A percentile compares a stretch with the other conserved stretches of the same genome.
Evolutionary conservation across 2,329 filamentous ascomycete genomes (phyloP).

Genomic region (Verticillium isaacii): DNA sequence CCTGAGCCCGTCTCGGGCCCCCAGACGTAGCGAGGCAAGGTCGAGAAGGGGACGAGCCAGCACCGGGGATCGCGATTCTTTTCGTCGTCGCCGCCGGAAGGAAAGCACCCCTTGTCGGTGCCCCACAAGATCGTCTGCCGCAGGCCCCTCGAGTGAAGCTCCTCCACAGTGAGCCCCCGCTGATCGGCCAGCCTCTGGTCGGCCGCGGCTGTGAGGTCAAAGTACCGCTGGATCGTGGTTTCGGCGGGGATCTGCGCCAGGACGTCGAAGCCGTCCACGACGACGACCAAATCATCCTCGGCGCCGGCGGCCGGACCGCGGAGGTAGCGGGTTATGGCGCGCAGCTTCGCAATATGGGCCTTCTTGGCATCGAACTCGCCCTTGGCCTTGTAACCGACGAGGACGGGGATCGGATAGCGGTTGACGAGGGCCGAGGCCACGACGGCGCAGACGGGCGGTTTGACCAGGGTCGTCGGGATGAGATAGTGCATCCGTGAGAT

Average conservation of each 20-base stretch:
- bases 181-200: slow-evolving; percentile 16
- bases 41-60: slow-evolving; percentile 15
- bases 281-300: slow-evolving; percentile 15
- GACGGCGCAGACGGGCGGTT: slow-evolving; percentile 12
- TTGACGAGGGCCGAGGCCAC: slow-evolving; percentile 15
- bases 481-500: slow-evolving; percentile 12
- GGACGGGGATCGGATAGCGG: slow-evolving; percentile 15
- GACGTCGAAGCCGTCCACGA: slow-evolving; percentile 18
- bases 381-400: slow-evolving; percentile 16
- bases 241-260: slow-evolving; percentile 17
- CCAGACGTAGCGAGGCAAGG: slow-evolving; percentile 11
- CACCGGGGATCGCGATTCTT: slow-evolving; percentile 10
- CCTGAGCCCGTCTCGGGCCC: slow-evolving; percentile 12
- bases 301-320: neutral
- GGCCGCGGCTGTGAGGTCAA: slow-evolving; percentile 6
- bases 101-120: slow-evolving; percentile 16
- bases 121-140: slow-evolving; percentile 17
- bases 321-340: slow-evolving; percentile 13
- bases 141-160: slow-evolving; percentile 11
- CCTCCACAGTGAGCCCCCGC: slow-evolving; percentile 11
- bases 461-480: slow-evolving; percentile 12
- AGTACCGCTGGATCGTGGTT: slow-evolving; percentile 17
- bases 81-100: slow-evolving; percentile 3
- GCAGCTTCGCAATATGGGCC: slow-evolving; percentile 16
- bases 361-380: slow-evolving; percentile 10